Percentiles rank a stretch among this genome's conserved stretches.
These are phyloP conservation scores for Suillus paluster DNA, from an alignment of 768 basidiomycete species.

Conservation along the genomic window DNA sequence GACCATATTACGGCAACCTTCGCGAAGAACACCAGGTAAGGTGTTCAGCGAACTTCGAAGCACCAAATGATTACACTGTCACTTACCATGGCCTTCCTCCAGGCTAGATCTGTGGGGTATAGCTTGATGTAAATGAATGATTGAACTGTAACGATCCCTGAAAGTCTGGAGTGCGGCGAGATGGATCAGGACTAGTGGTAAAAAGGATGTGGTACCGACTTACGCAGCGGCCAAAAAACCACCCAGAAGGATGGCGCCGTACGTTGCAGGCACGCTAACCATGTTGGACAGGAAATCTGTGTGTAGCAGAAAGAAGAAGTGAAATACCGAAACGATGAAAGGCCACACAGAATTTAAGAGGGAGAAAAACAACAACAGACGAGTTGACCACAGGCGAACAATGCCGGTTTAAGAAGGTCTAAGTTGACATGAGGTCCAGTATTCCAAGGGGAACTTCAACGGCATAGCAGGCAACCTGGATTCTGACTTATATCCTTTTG, in stretches of 20 bases:
- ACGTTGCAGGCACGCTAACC: slow-evolving; percentile 23
- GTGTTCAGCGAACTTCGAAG: neutral
- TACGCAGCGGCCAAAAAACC: slow-evolving; percentile 34
- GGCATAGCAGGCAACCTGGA: neutral
- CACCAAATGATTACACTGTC: neutral
- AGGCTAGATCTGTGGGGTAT: slow-evolving; percentile 28
- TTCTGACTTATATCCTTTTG: neutral
- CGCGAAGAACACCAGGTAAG: neutral
- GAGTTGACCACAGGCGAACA: neutral
- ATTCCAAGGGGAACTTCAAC: slow-evolving; percentile 8
- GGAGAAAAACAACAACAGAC: neutral
- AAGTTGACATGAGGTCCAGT: neutral
- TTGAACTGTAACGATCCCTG: slow-evolving; percentile 32
- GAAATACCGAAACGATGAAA: neutral
- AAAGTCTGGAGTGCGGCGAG: slow-evolving; percentile 22
- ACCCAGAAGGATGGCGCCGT: slow-evolving; percentile 34
- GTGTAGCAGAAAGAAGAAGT: neutral
- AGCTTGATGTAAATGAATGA: slow-evolving; percentile 34
- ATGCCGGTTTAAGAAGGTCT: slow-evolving; percentile 1
- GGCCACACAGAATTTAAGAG: slow-evolving; percentile 3
- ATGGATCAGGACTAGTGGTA: neutral
- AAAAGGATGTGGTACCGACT: neutral
- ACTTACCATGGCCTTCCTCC: slow-evolving; percentile 30
- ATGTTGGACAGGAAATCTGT: neutral
- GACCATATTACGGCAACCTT: slow-evolving; percentile 34